Evolutionary conservation across 192 early-diverging fungal species (phyloP).

Genomic region (Entomortierella beljakovae): DNA sequence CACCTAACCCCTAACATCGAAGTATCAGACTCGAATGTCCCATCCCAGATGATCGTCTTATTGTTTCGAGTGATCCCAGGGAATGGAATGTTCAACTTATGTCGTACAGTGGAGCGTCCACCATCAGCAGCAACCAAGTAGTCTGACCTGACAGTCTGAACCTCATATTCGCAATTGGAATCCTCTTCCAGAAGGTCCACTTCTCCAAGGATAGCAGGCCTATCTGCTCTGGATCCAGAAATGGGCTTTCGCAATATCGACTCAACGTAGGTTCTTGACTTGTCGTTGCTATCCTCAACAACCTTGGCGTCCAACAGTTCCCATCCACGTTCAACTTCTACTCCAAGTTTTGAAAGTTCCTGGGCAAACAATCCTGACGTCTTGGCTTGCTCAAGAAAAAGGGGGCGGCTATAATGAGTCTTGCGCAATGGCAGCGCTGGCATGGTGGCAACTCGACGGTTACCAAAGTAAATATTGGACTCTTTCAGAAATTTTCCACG

Average conservation of each 20-base stretch:
- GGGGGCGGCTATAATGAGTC: constrained; percentile 11
- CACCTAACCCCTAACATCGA: constrained; percentile 19
- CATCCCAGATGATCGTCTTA: constrained; percentile 30
- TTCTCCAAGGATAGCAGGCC: too few species aligned
- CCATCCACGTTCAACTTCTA: constrained; percentile 38
- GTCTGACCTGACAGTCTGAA: constrained; percentile 22
- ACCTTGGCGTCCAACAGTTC: constrained; percentile 41
- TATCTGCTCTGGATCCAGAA: neutral
- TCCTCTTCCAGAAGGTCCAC: constrained; percentile 10
- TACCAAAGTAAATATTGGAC: constrained; percentile 6
- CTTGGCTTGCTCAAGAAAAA: constrained; percentile 22
- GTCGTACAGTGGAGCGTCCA: constrained; percentile 36
- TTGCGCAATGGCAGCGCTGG: neutral
- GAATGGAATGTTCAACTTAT: constrained; percentile 38
- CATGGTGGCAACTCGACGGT: too few species aligned
- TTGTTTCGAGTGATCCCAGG: constrained; percentile 15
- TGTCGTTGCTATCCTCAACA: constrained; percentile 4
- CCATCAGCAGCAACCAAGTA: constrained; percentile 50
- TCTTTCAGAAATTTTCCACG: neutral
- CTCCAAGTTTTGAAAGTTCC: constrained; percentile 23
- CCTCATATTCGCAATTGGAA: constrained; percentile 21
- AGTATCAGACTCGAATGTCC: neutral
- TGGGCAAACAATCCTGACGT: constrained; percentile 21
- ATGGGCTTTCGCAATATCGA: constrained; percentile 22
- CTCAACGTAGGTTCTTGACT: constrained; percentile 18